Evolutionary conservation across 1,284 basidiomycete genomes (phyloP).

Genomic region (Phlebopus sp.): DNA sequence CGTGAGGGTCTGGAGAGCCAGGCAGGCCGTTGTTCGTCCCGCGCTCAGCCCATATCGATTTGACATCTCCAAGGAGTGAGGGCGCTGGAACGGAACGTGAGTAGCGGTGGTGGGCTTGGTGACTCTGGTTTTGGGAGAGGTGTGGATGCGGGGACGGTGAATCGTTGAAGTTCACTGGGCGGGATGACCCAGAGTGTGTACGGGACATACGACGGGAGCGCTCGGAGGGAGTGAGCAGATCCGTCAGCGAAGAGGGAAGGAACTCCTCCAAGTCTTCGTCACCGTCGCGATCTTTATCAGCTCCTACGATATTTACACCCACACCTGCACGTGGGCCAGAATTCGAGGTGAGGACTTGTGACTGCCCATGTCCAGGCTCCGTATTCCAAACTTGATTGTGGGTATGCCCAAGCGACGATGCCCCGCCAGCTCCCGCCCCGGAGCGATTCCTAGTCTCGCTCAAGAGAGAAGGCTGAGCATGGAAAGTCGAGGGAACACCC

Average conservation of each 20-base stretch:
- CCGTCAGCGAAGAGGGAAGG: conserved; percentile 81
- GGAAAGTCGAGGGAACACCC: conserved; percentile 37
- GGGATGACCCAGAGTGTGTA: conserved; percentile 48
- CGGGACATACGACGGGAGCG: conserved; percentile 74
- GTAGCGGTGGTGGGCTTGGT: conserved; percentile 60
- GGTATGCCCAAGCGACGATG: conserved; percentile 47
- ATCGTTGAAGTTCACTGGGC: conserved; percentile 26
- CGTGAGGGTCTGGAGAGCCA: conserved; percentile 29
- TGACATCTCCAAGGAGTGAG: conserved; percentile 67
- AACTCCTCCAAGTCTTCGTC: conserved; percentile 86
- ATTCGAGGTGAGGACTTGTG: conserved; percentile 11
- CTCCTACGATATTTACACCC: conserved; percentile 16
- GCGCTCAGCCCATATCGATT: conserved; percentile 66
- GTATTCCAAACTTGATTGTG: conserved; percentile 29
- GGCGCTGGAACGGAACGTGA: conserved; percentile 77
- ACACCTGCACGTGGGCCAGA: conserved; percentile 15
- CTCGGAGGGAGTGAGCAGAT: conserved; percentile 85
- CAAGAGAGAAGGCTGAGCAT: conserved; percentile 31
- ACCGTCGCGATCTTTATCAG: conserved; percentile 32
- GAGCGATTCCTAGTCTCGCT: conserved; percentile 36
- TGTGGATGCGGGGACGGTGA: conserved; percentile 17
- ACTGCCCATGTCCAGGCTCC: conserved; percentile 24
- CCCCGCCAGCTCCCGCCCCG: conserved; percentile 32
- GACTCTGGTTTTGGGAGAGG: conserved; percentile 21
- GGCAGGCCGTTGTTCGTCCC: conserved; percentile 27